Percentiles rank a stretch among this genome's conserved stretches.
These are phyloP conservation scores for Coprinellus aureogranulatus DNA, from an alignment of 768 basidiomycete species.

Conservation along the genomic window DNA sequence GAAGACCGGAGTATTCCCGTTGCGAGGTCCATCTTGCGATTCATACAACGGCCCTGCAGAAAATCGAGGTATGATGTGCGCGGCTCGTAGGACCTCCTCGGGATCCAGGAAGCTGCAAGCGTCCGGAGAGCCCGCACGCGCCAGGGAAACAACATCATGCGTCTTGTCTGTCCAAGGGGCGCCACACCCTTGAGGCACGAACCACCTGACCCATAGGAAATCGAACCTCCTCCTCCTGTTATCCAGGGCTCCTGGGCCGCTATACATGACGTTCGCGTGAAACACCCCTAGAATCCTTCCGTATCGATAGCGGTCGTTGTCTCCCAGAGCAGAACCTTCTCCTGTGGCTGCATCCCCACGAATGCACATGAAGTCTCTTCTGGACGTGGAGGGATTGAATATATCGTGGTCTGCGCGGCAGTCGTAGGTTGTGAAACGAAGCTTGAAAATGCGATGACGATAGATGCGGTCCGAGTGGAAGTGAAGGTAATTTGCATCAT, in stretches of 20 bases:
- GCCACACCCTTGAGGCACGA: background rate
- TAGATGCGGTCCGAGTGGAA: constrained; percentile 7
- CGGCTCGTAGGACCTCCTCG: background rate
- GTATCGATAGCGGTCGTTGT: background rate
- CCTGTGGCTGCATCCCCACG: no score
- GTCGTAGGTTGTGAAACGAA: constrained; percentile 19
- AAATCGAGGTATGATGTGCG: background rate
- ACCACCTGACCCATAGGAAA: background rate
- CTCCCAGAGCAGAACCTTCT: no score
- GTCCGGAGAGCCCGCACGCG: no score
- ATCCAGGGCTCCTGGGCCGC: background rate
- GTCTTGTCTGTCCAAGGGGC: background rate
- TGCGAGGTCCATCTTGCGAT: no score
- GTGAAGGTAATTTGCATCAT: no score
- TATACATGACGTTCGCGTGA: background rate
- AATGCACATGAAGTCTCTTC: constrained; percentile 4
- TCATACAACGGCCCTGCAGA: background rate
- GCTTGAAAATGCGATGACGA: constrained; percentile 8
- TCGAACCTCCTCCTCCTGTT: background rate
- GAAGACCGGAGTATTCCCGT: no score
- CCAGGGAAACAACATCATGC: background rate
- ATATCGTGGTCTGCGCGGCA: constrained; percentile 13
- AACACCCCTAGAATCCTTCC: background rate
- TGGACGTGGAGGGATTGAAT: constrained; percentile 9
- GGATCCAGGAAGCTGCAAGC: constrained; percentile 1